These are phyloP conservation scores for Rosa lucieae DNA, from an alignment of 306 rosid genomes.

Conservation along the genomic window DNA sequence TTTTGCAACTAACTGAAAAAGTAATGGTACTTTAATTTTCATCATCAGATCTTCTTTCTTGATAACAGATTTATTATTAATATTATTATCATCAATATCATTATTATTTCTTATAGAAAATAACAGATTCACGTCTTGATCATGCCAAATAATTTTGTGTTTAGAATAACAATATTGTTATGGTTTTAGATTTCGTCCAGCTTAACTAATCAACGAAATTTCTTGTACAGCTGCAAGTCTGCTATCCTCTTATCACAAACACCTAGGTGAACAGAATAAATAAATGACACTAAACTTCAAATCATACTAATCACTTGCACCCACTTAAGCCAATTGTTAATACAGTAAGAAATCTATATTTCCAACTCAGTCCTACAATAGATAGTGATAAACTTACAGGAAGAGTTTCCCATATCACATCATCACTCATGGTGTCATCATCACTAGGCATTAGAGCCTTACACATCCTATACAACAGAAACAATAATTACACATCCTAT, in stretches of 20 bases:
- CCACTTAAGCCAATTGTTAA: neutral
- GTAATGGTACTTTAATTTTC: neutral
- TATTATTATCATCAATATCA: neutral
- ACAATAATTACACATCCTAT: constrained; percentile 21
- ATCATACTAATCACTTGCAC: neutral
- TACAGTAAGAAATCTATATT: constrained; percentile 2
- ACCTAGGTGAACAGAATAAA: neutral
- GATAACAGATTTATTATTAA: neutral
- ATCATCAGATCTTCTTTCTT: neutral
- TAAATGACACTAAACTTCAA: neutral
- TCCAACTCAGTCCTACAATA: constrained; percentile 17
- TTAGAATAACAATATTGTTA: neutral
- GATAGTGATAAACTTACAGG: constrained; percentile 69
- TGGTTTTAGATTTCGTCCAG: neutral
- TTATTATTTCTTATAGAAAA: neutral
- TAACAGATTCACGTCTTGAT: neutral
- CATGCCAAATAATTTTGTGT: neutral
- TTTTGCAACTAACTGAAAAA: neutral
- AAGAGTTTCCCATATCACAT: constrained; percentile 96
- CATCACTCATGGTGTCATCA: constrained; percentile 76
- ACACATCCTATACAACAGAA: constrained; percentile 70
- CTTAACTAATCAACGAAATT: neutral
- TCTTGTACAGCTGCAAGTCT: neutral
- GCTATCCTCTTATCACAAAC: constrained; percentile 6
- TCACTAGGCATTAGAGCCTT: constrained; percentile 95